These are phyloP conservation scores for Quercus ilex DNA, from an alignment of 306 rosid genomes.

Conservation along the genomic window DNA sequence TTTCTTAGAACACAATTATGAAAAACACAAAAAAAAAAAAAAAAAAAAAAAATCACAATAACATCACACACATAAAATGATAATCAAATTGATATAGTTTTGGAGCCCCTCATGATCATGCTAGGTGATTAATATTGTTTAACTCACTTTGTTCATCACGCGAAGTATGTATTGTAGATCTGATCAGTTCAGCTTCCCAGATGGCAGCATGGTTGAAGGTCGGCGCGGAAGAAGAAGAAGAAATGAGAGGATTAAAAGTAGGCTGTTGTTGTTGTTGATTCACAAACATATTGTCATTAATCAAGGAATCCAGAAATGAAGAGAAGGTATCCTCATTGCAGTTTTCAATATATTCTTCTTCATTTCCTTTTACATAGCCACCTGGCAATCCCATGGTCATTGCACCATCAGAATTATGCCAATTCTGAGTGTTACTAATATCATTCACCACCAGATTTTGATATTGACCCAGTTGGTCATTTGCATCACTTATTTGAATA, in stretches of 20 bases:
- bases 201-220: not conserved
- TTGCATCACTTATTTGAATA: not conserved
- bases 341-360: conserved; percentile 32
- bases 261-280: conserved; percentile 25
- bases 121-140: not conserved
- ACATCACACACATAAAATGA: not conserved
- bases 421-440: not conserved
- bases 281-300: conserved; percentile 59
- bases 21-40: not conserved
- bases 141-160: not conserved
- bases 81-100: not conserved
- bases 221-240: not conserved
- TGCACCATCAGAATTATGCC: conserved; percentile 2
- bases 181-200: not conserved
- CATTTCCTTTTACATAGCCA: not conserved
- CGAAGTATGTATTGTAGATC: not conserved
- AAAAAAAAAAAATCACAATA: not conserved
- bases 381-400: conserved; percentile 7
- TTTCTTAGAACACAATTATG: not conserved
- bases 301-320: conserved; percentile 68
- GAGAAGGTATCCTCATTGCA: conserved; percentile 59
- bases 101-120: not conserved
- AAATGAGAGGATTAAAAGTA: not conserved
- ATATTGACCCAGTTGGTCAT: not conserved
- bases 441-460: not conserved